These are phyloP conservation scores for Saccharomyces cerevisiae DNA, from an alignment of 805 yeast genomes.

Conservation along the genomic window DNA sequence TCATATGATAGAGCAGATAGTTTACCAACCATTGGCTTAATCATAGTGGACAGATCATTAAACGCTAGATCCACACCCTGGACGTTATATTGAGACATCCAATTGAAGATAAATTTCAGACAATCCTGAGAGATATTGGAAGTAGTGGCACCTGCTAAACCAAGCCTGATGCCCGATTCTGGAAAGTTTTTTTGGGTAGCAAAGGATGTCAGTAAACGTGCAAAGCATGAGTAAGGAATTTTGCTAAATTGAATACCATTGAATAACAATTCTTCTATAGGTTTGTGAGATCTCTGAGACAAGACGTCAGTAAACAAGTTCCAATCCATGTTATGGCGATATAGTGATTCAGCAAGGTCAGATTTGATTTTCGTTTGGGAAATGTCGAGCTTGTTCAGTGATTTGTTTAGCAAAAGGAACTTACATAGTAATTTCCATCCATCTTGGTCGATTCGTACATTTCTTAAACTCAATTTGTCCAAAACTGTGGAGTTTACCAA, in stretches of 20 bases:
- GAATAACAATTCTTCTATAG: slow-evolving; percentile 60
- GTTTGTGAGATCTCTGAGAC: slow-evolving; percentile 54
- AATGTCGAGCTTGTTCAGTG: slow-evolving; percentile 52
- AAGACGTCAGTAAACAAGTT: slow-evolving; percentile 60
- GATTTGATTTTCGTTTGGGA: slow-evolving; percentile 48
- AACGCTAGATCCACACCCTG: slow-evolving; percentile 75
- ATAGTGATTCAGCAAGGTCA: slow-evolving; percentile 25
- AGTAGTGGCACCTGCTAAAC: slow-evolving; percentile 48
- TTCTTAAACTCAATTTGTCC: slow-evolving; percentile 65
- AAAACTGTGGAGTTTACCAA: slow-evolving; percentile 55
- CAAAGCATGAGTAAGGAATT: slow-evolving; percentile 39
- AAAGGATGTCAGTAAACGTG: slow-evolving; percentile 48
- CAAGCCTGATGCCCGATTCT: slow-evolving; percentile 39
- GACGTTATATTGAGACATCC: slow-evolving; percentile 39
- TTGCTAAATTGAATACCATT: slow-evolving; percentile 71
- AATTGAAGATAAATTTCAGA: slow-evolving; percentile 44
- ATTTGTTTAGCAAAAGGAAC: slow-evolving; percentile 56
- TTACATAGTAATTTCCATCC: slow-evolving; percentile 80
- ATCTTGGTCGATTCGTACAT: slow-evolving; percentile 59
- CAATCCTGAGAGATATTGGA: slow-evolving; percentile 57
- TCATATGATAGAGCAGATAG: slow-evolving; percentile 15
- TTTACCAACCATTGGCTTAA: slow-evolving; percentile 23
- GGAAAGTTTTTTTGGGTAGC: slow-evolving; percentile 28
- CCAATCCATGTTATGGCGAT: slow-evolving; percentile 80
- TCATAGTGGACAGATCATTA: slow-evolving; percentile 47